Percentiles rank a stretch among this genome's conserved stretches.
phyloP scores from a whole-genome alignment of 73 alveolate genomes.

The Uronychia setigera region DNA sequence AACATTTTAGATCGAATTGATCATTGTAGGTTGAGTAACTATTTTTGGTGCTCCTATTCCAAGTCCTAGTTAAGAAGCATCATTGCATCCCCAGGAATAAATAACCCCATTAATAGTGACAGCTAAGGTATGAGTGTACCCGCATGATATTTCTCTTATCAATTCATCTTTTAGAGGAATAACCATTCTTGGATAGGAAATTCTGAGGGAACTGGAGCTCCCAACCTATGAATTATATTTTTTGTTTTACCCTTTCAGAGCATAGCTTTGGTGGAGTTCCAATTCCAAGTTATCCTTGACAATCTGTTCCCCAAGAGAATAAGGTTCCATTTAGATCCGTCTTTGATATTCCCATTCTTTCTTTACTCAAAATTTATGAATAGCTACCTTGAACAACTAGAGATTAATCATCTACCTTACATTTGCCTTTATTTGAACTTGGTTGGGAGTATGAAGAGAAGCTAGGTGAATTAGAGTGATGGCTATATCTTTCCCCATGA shows the following conservation, averaged over 20 bases:
- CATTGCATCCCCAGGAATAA: conserved; percentile 87
- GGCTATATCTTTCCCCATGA: conserved; percentile 16
- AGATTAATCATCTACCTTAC: neutral
- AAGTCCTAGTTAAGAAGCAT: conserved; percentile 83
- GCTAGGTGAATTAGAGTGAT: conserved; percentile 25
- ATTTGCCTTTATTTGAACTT: neutral
- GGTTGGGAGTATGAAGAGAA: conserved; percentile 19
- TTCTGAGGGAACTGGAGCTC: conserved; percentile 45
- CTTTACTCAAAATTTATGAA: conserved; percentile 50
- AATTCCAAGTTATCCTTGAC: conserved; percentile 66
- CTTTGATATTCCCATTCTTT: conserved; percentile 51
- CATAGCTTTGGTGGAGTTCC: conserved; percentile 15
- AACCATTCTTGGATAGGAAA: conserved; percentile 84
- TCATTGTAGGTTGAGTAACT: conserved; percentile 36
- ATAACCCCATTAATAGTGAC: conserved; percentile 79
- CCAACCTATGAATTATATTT: conserved; percentile 14
- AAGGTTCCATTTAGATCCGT: conserved; percentile 59
- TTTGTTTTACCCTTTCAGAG: conserved; percentile 12
- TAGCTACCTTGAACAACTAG: conserved; percentile 8
- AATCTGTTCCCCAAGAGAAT: conserved; percentile 75
- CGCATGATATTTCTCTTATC: conserved; percentile 87
- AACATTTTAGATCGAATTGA: conserved; percentile 48
- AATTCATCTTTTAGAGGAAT: conserved; percentile 82
- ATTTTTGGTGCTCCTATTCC: conserved; percentile 69
- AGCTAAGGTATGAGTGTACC: conserved; percentile 88